Conservation (phyloP, 768 basidiomycete genomes). For the Cytidiella melzeri region DNA sequence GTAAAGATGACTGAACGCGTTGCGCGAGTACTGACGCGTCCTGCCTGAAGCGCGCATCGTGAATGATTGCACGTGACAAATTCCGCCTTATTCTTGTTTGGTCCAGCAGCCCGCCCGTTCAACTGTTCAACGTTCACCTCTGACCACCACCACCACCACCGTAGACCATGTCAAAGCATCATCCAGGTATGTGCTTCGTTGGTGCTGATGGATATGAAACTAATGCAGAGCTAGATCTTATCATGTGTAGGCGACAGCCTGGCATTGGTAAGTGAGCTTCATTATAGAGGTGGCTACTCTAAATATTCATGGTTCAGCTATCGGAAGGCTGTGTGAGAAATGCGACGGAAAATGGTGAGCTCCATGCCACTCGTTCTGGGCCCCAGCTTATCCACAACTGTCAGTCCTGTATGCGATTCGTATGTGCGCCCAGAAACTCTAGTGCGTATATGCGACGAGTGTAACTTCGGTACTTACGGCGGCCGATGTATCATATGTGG, state of each 20-base stretch:
- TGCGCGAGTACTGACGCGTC: neutral
- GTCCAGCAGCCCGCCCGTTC: neutral
- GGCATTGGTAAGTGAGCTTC: slow-evolving; percentile 71
- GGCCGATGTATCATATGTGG: slow-evolving; percentile 98
- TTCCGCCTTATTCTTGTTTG: neutral
- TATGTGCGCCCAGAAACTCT: slow-evolving; percentile 98
- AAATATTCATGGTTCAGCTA: slow-evolving; percentile 47
- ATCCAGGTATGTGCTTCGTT: slow-evolving; percentile 22
- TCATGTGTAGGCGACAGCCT: slow-evolving; percentile 97
- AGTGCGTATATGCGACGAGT: slow-evolving; percentile 98
- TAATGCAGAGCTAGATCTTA: slow-evolving; percentile 75
- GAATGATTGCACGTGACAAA: neutral
- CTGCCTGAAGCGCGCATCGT: neutral
- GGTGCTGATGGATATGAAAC: neutral
- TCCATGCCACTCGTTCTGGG: neutral
- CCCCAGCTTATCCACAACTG: neutral
- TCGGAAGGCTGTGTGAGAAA: slow-evolving; percentile 97
- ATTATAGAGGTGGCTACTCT: slow-evolving; percentile 4
- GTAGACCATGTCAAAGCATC: slow-evolving; percentile 30
- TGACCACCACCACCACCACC: slow-evolving; percentile 12
- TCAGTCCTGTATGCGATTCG: slow-evolving; percentile 95
- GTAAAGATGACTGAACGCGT: neutral
- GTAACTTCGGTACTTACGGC: slow-evolving; percentile 97
- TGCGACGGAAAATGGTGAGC: slow-evolving; percentile 98
- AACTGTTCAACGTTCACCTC: neutral